These are phyloP conservation scores for Phaeotremella skinneri DNA, from an alignment of 768 basidiomycete genomes.

Conservation along the genomic window DNA sequence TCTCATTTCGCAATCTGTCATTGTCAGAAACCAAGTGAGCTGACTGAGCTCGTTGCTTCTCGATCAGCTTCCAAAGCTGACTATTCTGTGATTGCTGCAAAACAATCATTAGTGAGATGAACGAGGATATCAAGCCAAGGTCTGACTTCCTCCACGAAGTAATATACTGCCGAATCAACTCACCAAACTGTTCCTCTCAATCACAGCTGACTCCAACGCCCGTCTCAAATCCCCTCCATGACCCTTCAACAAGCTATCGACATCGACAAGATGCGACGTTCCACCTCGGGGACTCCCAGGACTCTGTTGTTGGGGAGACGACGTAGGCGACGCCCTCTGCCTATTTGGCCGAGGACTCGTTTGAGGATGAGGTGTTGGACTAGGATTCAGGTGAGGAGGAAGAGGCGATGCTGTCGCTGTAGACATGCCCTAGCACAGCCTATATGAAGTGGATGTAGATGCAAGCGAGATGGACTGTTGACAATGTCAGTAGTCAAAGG, in stretches of 20 bases:
- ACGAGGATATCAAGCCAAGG: background rate
- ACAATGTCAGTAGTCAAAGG: too few species aligned
- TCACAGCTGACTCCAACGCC: constrained; percentile 73
- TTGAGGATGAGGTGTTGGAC: background rate
- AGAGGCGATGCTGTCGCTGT: constrained; percentile 6
- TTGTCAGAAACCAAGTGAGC: constrained; percentile 77
- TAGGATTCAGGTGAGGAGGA: constrained; percentile 18
- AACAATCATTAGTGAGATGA: constrained; percentile 5
- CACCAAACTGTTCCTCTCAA: constrained; percentile 71
- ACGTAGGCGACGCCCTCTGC: constrained; percentile 13
- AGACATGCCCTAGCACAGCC: too few species aligned
- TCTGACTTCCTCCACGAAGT: background rate
- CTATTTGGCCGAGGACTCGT: constrained; percentile 14
- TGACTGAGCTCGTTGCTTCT: constrained; percentile 83
- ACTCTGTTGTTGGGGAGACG: constrained; percentile 26
- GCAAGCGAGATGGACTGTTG: too few species aligned
- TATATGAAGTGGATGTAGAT: too few species aligned
- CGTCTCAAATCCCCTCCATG: constrained; percentile 36
- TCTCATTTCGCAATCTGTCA: constrained; percentile 75
- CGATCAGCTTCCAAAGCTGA: constrained; percentile 91
- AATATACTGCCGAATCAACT: constrained; percentile 2
- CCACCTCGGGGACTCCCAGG: constrained; percentile 17
- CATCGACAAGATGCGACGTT: constrained; percentile 20
- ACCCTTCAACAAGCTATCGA: constrained; percentile 33
- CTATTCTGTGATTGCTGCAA: constrained; percentile 66